Evolutionary conservation across 768 basidiomycete genomes (phyloP), one percentile per base, ranked within the genome.

Genomic region (Cyclocybe cylindracea): DNA sequence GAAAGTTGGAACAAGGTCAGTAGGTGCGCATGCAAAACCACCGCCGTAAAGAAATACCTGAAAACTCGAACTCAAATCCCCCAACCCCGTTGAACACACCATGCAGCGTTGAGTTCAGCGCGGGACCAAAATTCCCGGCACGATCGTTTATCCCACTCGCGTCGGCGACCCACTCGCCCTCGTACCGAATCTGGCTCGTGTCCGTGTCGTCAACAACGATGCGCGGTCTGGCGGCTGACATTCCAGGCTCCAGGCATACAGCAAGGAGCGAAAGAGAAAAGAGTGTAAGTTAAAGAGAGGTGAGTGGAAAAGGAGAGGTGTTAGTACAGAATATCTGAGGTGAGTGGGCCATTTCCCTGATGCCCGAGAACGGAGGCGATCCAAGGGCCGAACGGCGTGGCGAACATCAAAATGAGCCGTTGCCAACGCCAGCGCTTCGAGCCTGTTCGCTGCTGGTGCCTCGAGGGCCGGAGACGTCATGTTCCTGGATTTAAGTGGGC

Each of bases 161-260:
- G 37, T 57, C 55, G 16, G 51, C 32, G 18, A 56, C 31, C 54
- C 60, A 63, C 0, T 51, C 33, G 31, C 42, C 48, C 4, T 57
- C 56, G 49, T 63, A 65, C 14, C 57, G 32, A 36, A 65, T 60
- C 24, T 24, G 24, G 34, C 50, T 44, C 35, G 51, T 44, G 42
- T 65, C 58, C 33, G 40, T 60, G 49, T 65, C 61, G 41, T 65
- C 61, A 11, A 65, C 54, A 13, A 65, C 54, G 31, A 65, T 51
- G 31, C 64, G 55, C 32, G 51, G 40, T 46, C 24, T 24, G 24
- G n/a, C 7, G 45, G 32, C 14, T 11, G 45, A 10, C 45, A 46
- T 46, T 4, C n/a, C 41, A 11, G 6, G 18, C 11, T 11, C 16
- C 37, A 16, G 24, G 49, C 14, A 16, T 11, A 18, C 43, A 13